Conservation (phyloP, 306 rosid species). For the Cucumis melo region DNA sequence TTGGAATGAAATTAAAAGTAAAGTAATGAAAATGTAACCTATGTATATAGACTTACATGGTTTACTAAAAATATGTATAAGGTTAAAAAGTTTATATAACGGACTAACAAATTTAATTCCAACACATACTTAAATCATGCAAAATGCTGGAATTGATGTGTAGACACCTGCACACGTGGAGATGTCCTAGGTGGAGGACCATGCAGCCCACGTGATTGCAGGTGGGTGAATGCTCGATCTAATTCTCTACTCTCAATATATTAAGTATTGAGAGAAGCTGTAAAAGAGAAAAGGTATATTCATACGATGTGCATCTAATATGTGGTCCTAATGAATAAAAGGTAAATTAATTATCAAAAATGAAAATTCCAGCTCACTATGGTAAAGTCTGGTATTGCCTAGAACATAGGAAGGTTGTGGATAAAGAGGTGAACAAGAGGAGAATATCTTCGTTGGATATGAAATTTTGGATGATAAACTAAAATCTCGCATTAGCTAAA, state of each 20-base stretch:
- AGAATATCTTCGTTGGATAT: too few species aligned
- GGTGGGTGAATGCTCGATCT: background rate
- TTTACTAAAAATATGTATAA: too few species aligned
- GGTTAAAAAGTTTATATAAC: too few species aligned
- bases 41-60: too few species aligned
- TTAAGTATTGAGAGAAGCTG: background rate
- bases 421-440: background rate
- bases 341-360: background rate
- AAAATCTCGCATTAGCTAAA: too few species aligned
- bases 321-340: conserved; percentile 1
- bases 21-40: too few species aligned
- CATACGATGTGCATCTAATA: background rate
- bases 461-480: too few species aligned
- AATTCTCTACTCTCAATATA: background rate
- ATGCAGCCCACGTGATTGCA: conserved; percentile 8
- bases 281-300: conserved; percentile 3
- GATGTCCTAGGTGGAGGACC: background rate
- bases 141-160: background rate
- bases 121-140: background rate
- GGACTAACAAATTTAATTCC: too few species aligned
- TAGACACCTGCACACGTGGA: background rate
- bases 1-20: too few species aligned
- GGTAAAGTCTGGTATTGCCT: background rate
- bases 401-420: too few species aligned
- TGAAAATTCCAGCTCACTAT: background rate